Evolutionary conservation across 176 grass and related monocot genomes (phyloP).

Genomic region (Oryza brachyantha): DNA sequence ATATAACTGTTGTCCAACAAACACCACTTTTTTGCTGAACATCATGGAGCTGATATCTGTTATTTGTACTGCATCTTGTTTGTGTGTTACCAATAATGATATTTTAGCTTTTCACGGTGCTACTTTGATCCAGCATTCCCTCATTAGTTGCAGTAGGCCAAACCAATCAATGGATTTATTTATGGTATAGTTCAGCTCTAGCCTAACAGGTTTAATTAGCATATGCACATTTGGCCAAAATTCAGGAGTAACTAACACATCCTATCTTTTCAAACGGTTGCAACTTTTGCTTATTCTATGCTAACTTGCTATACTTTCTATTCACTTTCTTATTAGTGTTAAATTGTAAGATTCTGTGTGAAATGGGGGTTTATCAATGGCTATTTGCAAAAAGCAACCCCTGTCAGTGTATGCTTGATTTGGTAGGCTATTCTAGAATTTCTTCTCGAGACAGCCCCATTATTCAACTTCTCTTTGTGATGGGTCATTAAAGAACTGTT

Average conservation of each 20-base stretch:
- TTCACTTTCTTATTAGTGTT: background rate
- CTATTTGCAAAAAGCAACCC: background rate
- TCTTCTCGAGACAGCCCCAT: too few species aligned
- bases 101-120: conserved; percentile 3
- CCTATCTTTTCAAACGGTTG: conserved; percentile 1
- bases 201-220: conserved; percentile 1
- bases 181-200: conserved; percentile 7
- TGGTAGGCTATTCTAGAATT: too few species aligned
- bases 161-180: conserved; percentile 2
- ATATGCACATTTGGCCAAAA: background rate
- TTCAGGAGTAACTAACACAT: background rate
- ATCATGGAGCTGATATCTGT: background rate
- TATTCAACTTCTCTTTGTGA: too few species aligned
- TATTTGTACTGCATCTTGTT: conserved; percentile 8
- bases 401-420: too few species aligned
- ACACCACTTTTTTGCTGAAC: background rate
- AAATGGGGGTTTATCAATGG: background rate
- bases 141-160: background rate
- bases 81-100: background rate
- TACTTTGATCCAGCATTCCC: conserved; percentile 3
- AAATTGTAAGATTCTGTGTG: background rate
- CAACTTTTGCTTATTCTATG: background rate
- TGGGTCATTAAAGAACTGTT: too few species aligned
- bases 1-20: background rate
- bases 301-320: conserved; percentile 1